Evolutionary conservation across 176 grass and related monocot species (phyloP), one percentile per base, ranked within the genome.

Genomic region (Zizania latifolia): DNA sequence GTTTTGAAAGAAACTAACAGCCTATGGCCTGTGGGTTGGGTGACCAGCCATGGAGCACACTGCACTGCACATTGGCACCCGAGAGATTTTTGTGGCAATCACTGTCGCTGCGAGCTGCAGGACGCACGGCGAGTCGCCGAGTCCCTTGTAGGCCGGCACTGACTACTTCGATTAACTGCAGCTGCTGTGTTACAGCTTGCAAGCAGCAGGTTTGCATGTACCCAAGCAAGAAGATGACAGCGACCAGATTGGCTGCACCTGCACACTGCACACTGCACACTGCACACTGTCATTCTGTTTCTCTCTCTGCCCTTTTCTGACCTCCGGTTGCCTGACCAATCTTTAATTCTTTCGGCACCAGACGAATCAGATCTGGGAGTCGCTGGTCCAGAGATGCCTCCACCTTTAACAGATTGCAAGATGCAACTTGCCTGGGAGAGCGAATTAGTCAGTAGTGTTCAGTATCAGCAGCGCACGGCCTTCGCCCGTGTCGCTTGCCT

Each of bases 301-400:
- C 45, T 34, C 22, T 17, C 10, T 28, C 55, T 10, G 4, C 71
- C 40, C 35, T 26, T 29, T 21, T 10, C 36, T 22, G 4, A 35
- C 27, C 16, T 65, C 74, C 65, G 41, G 62, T 48, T 34, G 28
- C 16, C 58, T 30, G 10, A n/a, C 67, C 4, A 6, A 67, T 38
- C 37, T 74, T 85, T 85, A 85, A 85, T 85, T 80, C 51, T 27
- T 80, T 68, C 17, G 10, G 32, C 60, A 54, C 23, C 82, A 44
- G 59, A 10, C 24, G 9, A 21, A 86, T 69, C 41, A 53, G 71
- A 86, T 76, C 63, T 43, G 26, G 24, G 75, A 60, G 69, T 19
- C 50, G 4, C 65, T 11, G 41, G 21, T 29, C 26, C 55, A 29
- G 23, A 21, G 43, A 27, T 48, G 70, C 34, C 13, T 71, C 63